Evolutionary conservation across 768 basidiomycete species (phyloP), one percentile per base, ranked within the genome.

Genomic region (Pseudohyphozyma bogoriensis): DNA sequence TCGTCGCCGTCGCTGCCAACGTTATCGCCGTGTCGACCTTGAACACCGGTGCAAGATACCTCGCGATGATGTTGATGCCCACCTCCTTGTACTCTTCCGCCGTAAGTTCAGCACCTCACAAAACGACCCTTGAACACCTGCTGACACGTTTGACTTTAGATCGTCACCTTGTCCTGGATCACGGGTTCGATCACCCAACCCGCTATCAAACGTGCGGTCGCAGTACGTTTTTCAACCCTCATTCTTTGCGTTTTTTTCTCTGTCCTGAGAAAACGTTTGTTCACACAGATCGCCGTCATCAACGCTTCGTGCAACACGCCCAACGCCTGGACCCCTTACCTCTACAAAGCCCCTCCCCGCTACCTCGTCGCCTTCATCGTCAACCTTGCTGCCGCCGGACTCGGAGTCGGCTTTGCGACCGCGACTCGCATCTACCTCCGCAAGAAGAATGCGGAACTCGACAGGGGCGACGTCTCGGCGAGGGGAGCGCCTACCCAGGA

Each of bases 141-240:
- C n/a, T n/a, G n/a, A n/a, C n/a, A n/a, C n/a, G n/a, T n/a, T n/a
- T n/a, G n/a, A n/a, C n/a, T n/a, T n/a, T n/a, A n/a, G n/a, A 80
- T 87, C 61, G 79, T 80, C 55, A 83, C 85, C 75, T 70, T 75
- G 79, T 1, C 58, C 24, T 73, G 73, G 81, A 76, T 80, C 58
- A 78, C 77, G 55, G 80, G 79, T 61, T 78, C 78, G 20, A 77
- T 92, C 74, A 81, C 87, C 31, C 81, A 81, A n/a, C 83, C 89
- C 32, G 79, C 87, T 3, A 81, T 84, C 11, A 92, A 91, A 74
- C 83, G 89, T 8, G 87, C 91, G 3, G 85, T 89, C 16, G 86
- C 40, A 15, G n/a, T n/a, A n/a, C n/a, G n/a, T n/a, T n/a, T n/a
- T n/a, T n/a, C n/a, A n/a, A n/a, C n/a, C n/a, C n/a, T n/a, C n/a